Conservation (phyloP, 441 rosid species). For the Omphalea diandra region DNA sequence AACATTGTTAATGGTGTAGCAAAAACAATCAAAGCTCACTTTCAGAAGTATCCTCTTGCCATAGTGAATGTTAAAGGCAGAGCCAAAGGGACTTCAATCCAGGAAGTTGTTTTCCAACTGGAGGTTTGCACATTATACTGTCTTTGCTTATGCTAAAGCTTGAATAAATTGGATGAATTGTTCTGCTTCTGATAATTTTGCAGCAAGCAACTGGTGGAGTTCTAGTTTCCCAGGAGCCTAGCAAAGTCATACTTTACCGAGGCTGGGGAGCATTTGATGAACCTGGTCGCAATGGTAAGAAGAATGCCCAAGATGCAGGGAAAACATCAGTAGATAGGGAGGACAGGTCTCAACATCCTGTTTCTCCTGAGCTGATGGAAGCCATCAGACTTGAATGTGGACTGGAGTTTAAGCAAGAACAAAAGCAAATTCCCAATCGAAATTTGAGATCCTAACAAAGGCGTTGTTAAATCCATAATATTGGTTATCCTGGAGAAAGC, state of each 20-base stretch:
- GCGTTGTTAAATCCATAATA: background rate
- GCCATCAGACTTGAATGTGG: constrained; percentile 91
- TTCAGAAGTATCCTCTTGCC: constrained; percentile 77
- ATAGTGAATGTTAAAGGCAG: constrained; percentile 90
- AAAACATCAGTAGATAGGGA: constrained; percentile 22
- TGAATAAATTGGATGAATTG: background rate
- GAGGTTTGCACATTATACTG: constrained; percentile 46
- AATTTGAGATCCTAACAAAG: constrained; percentile 13
- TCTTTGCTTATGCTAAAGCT: background rate
- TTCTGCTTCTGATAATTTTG: constrained; percentile 9
- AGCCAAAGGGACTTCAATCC: constrained; percentile 94
- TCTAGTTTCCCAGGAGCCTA: constrained; percentile 90
- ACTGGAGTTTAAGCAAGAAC: constrained; percentile 29
- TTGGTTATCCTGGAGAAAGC: background rate
- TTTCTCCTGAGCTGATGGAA: constrained; percentile 72
- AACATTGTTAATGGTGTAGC: constrained; percentile 81
- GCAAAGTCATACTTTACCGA: constrained; percentile 82
- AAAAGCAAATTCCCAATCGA: constrained; percentile 12
- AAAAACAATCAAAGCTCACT: constrained; percentile 67
- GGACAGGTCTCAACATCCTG: constrained; percentile 32
- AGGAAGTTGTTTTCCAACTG: constrained; percentile 79
- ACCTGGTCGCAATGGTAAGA: constrained; percentile 27
- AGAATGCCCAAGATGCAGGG: constrained; percentile 17
- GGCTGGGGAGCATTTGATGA: constrained; percentile 86
- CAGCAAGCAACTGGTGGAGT: constrained; percentile 92